Conservation (phyloP, 768 basidiomycete genomes). For the Pulveroboletus ravenelii region DNA sequence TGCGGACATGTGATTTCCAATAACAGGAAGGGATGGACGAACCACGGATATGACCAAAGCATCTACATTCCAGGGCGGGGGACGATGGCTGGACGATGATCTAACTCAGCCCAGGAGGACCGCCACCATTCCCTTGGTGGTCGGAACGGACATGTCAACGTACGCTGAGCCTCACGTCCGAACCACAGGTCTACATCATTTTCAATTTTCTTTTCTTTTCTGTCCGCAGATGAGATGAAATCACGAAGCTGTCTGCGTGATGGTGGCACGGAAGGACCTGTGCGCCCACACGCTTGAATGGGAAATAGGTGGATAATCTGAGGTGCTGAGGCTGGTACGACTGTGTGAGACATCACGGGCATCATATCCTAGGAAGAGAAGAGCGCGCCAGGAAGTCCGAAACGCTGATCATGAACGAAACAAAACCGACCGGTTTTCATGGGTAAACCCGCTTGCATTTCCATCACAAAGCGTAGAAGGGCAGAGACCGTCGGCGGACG, state of each 20-base stretch:
- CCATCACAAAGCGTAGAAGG: too few species aligned
- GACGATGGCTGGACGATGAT: not conserved
- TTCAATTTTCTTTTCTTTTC: not conserved
- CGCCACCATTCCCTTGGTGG: constrained; percentile 17
- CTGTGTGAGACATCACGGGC: constrained; percentile 2
- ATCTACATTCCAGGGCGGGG: constrained; percentile 7
- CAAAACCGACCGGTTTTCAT: not conserved
- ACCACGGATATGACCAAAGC: not conserved
- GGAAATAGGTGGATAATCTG: constrained; percentile 3
- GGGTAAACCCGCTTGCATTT: not conserved
- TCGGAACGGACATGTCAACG: constrained; percentile 14
- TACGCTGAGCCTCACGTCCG: constrained; percentile 1
- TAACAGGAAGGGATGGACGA: not conserved
- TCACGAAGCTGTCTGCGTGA: constrained; percentile 10
- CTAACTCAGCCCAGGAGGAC: not conserved
- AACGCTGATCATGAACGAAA: constrained; percentile 25
- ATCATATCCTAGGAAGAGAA: constrained; percentile 12
- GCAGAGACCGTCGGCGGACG: not conserved
- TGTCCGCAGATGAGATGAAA: constrained; percentile 7
- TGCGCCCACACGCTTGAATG: constrained; percentile 11
- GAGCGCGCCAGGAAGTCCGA: not conserved
- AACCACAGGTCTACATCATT: constrained; percentile 2
- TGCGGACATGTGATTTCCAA: constrained; percentile 1
- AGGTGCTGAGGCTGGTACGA: not conserved
- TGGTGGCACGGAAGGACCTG: constrained; percentile 7